These are phyloP conservation scores for Neofusicoccum cordaticola DNA, from an alignment of 2,329 filamentous ascomycete genomes.

Conservation along the genomic window DNA sequence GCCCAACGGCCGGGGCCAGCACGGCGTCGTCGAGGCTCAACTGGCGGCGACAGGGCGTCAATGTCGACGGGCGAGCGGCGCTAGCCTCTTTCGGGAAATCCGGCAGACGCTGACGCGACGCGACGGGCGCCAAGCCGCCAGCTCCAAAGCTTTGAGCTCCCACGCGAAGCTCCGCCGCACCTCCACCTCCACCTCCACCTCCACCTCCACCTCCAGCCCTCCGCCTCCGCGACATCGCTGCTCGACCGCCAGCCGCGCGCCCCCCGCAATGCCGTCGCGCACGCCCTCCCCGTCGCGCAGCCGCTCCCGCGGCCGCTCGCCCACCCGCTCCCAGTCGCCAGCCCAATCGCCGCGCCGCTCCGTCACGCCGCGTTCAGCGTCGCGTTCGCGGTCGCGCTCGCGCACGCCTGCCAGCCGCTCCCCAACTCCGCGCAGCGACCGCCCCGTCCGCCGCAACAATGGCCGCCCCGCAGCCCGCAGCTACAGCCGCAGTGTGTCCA, in stretches of 20 bases:
- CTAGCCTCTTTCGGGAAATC: no score
- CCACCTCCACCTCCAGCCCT: neutral
- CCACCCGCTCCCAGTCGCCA: slow-evolving; percentile 25
- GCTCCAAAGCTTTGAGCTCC: slow-evolving; percentile 4
- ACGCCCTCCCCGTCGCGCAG: slow-evolving; percentile 27
- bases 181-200: neutral
- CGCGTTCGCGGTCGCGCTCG: slow-evolving; percentile 27
- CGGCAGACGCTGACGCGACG: no score
- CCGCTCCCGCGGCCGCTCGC: slow-evolving; percentile 42
- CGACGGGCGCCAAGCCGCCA: no score
- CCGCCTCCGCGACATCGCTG: neutral
- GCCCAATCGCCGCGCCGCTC: slow-evolving; percentile 35
- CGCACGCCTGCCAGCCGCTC: slow-evolving; percentile 24
- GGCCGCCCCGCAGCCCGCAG: slow-evolving; percentile 29
- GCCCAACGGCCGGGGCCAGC: no score
- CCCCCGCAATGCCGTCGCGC: slow-evolving; percentile 3
- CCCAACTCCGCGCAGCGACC: slow-evolving; percentile 18
- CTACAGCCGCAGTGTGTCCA: slow-evolving; percentile 28
- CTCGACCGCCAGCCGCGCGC: neutral
- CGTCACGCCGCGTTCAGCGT: slow-evolving; percentile 36
- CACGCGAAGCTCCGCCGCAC: neutral
- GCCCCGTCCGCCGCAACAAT: slow-evolving; percentile 29
- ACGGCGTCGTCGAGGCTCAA: no score
- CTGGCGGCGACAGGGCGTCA: no score
- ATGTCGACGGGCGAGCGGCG: no score